phyloP scores from a whole-genome alignment of 768 basidiomycete genomes.

The Xanthoconium stramineum region DNA sequence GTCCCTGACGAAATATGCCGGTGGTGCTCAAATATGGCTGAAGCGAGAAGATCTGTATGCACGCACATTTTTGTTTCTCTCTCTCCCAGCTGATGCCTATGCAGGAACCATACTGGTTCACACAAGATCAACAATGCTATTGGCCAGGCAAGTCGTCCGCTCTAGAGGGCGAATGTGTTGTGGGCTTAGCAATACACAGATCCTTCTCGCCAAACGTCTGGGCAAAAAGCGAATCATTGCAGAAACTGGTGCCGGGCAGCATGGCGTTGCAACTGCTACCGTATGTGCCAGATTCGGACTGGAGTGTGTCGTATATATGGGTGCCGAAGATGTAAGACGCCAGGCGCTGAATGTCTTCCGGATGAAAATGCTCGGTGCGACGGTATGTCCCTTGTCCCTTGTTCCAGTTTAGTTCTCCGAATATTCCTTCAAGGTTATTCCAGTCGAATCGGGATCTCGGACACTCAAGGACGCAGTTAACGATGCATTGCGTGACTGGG shows the following conservation, averaged over 20 bases:
- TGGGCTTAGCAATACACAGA: constrained; percentile 41
- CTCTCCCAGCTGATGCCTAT: constrained; percentile 2
- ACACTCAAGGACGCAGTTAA: constrained; percentile 99
- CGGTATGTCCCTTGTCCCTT: constrained; percentile 40
- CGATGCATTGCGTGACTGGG: constrained; percentile 98
- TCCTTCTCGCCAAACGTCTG: constrained; percentile 87
- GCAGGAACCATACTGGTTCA: constrained; percentile 94
- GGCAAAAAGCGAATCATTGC: constrained; percentile 98
- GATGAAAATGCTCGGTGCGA: constrained; percentile 95
- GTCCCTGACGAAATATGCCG: constrained; percentile 82
- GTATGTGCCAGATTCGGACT: constrained; percentile 96
- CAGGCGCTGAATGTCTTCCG: constrained; percentile 98
- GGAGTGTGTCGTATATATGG: constrained; percentile 98
- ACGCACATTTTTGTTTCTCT: not conserved
- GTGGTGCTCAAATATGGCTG: constrained; percentile 96
- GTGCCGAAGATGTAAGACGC: constrained; percentile 91
- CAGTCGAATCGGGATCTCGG: constrained; percentile 89
- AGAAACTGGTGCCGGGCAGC: constrained; percentile 98
- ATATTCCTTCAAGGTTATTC: constrained; percentile 65
- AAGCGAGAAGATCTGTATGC: constrained; percentile 90
- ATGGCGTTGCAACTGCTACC: constrained; percentile 98
- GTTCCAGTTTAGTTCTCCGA: not conserved
- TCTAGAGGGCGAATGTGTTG: not conserved
- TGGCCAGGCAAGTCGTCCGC: constrained; percentile 64
- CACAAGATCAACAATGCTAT: constrained; percentile 99